Evolutionary conservation across 2,329 filamentous ascomycete genomes (phyloP), one percentile per base, ranked within the genome.

Genomic region (Hymenoscyphus infarciens): DNA sequence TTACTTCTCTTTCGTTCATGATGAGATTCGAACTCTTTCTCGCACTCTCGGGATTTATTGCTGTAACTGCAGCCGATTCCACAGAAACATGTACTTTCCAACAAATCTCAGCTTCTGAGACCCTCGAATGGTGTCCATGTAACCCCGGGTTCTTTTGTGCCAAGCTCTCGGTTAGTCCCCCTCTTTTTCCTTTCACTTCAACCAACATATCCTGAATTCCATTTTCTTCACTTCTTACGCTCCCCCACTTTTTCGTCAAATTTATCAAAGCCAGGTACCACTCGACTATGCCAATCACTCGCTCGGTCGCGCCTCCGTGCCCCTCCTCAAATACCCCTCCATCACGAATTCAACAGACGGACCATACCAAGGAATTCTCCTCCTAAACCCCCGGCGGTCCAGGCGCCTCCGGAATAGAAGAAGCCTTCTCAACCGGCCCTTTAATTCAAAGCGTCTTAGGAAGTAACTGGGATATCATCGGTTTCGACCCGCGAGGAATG

Each of bases 401-500:
- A 0, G 78, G 79, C 13, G 78, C 76, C 3, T 75, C 75, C 10
- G 79, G 78, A 19, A 72, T 74, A 0, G 2, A 57, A 0, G 68
- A 77, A n/a, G 66, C 69, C 10, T 64, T 75, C 0, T 10, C 29
- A 10, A 35, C 59, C 25, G 77, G 72, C 10, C 29, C 52, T 3
- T 45, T 62, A 6, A 60, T 80, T 2, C 78, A 78, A 45, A 52
- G 63, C 1, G 63, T 76, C 10, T 66, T 78, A 13, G 78, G 77
- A 38, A 53, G 62, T 0, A 74, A 78, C 53, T 74, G 75, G 61
- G 77, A 79, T 61, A 67, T 81, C 42, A 72, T 81, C 39, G 76
- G 77, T 7, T 81, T 80, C 52, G 79, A 81, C 64, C 78, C 79
- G 0, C 74, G 79, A 27, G 79, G 79, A 74, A 76, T 83, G 25